A percentile compares a stretch with the other conserved stretches of the same genome.
phyloP scores from a whole-genome alignment of 1,284 basidiomycete genomes.

The Papiliotrema fonsecae region DNA sequence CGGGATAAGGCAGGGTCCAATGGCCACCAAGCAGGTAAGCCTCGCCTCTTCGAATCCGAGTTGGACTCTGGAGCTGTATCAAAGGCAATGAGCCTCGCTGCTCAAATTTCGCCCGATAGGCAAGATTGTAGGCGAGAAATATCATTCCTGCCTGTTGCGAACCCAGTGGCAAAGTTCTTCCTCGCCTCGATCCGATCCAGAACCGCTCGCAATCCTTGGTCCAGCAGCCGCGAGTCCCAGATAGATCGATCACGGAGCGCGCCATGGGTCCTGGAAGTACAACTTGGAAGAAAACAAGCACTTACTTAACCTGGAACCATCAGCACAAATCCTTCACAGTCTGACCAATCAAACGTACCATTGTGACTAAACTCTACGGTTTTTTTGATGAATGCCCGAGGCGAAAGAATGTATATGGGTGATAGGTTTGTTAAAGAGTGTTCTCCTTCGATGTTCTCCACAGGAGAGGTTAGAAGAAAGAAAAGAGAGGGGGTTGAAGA shows the following conservation, averaged over 20 bases:
- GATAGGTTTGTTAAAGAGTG: neutral
- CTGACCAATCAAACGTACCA: constrained; percentile 30
- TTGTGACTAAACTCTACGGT: constrained; percentile 33
- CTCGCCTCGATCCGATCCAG: neutral
- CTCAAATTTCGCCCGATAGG: neutral
- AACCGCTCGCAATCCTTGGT: neutral
- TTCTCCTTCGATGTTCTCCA: neutral
- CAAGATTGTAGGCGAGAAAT: neutral
- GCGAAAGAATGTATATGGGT: constrained; percentile 5
- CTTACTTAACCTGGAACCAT: constrained; percentile 38
- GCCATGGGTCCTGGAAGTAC: neutral
- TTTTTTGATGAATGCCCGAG: constrained; percentile 16
- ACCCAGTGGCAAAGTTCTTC: neutral
- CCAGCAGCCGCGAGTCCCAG: neutral
- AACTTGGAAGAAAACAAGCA: constrained; percentile 3
- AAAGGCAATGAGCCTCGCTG: no score
- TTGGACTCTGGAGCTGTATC: no score
- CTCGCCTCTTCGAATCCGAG: no score
- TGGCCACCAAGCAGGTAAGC: neutral
- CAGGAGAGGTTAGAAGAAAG: neutral
- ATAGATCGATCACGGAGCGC: neutral
- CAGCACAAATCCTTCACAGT: constrained; percentile 20
- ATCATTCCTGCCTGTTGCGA: neutral
- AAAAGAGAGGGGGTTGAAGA: neutral
- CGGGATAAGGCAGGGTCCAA: neutral